Evolutionary conservation across 2,329 filamentous ascomycete genomes (phyloP).

Genomic region (Penicillium paneum): DNA sequence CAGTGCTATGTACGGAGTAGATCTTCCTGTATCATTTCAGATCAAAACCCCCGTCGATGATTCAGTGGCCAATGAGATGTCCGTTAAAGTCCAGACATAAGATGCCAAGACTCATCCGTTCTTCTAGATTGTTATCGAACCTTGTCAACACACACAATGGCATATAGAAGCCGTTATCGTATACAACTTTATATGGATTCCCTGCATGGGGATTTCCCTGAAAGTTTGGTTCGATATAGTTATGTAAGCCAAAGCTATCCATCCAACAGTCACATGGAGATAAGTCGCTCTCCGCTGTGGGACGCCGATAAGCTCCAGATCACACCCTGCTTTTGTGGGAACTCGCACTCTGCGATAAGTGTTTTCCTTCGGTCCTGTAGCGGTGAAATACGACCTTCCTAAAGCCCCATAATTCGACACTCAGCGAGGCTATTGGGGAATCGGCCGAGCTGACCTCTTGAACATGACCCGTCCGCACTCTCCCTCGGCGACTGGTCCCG

Average conservation of each 20-base stretch:
- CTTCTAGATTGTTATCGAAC: background rate
- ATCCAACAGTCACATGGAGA: slow-evolving; percentile 4
- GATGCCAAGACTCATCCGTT: background rate
- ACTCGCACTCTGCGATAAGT: background rate
- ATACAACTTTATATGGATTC: background rate
- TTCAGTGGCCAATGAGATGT: slow-evolving; percentile 2
- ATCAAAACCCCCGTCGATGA: slow-evolving; percentile 3
- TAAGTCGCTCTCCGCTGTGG: slow-evolving; percentile 9
- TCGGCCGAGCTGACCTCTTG: background rate
- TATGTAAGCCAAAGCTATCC: background rate
- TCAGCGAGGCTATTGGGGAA: background rate
- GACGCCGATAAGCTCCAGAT: slow-evolving; percentile 9
- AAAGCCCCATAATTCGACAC: background rate
- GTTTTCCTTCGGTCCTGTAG: background rate
- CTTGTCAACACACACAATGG: background rate
- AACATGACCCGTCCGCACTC: slow-evolving; percentile 31
- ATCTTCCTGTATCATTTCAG: slow-evolving; percentile 6
- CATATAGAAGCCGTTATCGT: background rate
- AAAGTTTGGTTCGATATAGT: background rate
- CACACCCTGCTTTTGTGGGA: slow-evolving; percentile 1
- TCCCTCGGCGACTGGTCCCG: slow-evolving; percentile 20
- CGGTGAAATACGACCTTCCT: background rate
- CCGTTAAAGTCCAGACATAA: background rate
- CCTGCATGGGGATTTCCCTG: background rate
- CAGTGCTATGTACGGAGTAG: slow-evolving; percentile 3